A percentile compares a stretch with the other conserved stretches of the same genome.
Evolutionary conservation across 306 rosid genomes (phyloP).

Genomic region (Trifolium pratense): DNA sequence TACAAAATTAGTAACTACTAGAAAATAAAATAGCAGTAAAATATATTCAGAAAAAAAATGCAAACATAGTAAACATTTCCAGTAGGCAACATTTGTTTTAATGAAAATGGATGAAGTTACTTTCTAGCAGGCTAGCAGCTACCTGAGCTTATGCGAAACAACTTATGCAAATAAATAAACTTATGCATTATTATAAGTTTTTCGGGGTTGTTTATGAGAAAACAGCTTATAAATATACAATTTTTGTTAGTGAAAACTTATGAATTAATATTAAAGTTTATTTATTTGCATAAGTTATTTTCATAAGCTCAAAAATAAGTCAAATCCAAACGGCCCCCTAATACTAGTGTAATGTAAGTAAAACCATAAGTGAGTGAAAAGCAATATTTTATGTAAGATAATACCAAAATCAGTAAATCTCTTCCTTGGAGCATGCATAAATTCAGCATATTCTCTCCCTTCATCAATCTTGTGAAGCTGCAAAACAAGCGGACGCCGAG

Average conservation of each 20-base stretch:
- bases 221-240: too few relatives aligned
- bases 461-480: constrained; percentile 88
- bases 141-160: too few relatives aligned
- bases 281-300: too few relatives aligned
- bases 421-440: constrained; percentile 85
- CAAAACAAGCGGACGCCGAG: constrained; percentile 92
- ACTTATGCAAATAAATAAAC: too few relatives aligned
- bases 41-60: neutral
- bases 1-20: constrained; percentile 35
- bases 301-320: too few relatives aligned
- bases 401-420: constrained; percentile 81
- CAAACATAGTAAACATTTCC: neutral
- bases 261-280: too few relatives aligned
- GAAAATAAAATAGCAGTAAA: constrained; percentile 41
- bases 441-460: constrained; percentile 81
- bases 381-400: neutral
- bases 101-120: constrained; percentile 2
- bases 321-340: too few relatives aligned
- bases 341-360: constrained; percentile 1
- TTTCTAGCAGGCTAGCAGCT: neutral
- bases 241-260: too few relatives aligned
- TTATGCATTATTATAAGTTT: too few relatives aligned
- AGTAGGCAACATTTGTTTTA: neutral
- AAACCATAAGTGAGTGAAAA: constrained; percentile 4
- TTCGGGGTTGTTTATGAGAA: too few relatives aligned